Evolutionary conservation across 441 rosid genomes (phyloP).

Genomic region (Euphorbia corollata): DNA sequence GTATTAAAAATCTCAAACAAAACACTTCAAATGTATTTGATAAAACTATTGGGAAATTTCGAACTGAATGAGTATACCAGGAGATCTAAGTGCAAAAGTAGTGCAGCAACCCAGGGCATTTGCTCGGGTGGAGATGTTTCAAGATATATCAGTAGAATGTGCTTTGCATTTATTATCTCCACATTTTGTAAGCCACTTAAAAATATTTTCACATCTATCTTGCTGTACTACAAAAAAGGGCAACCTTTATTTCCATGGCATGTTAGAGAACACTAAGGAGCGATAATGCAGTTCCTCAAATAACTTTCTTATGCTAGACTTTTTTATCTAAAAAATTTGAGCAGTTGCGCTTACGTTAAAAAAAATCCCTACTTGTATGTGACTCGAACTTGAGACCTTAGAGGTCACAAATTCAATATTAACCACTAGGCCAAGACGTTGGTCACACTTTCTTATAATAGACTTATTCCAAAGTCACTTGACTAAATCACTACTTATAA

Average conservation of each 20-base stretch:
- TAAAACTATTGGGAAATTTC: neutral
- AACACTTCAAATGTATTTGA: neutral
- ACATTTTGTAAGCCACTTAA: slow-evolving; percentile 31
- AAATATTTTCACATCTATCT: slow-evolving; percentile 30
- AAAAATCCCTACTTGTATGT: too few species aligned
- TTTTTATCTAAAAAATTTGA: too few species aligned
- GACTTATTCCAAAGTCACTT: neutral
- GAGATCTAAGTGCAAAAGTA: slow-evolving; percentile 44
- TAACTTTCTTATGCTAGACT: too few species aligned
- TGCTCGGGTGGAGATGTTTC: slow-evolving; percentile 33
- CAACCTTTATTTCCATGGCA: too few species aligned
- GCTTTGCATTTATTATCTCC: slow-evolving; percentile 35
- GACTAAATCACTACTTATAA: neutral
- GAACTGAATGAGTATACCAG: slow-evolving; percentile 27
- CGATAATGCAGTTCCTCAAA: neutral
- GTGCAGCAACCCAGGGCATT: slow-evolving; percentile 40
- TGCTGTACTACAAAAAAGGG: slow-evolving; percentile 25
- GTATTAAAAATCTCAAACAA: neutral
- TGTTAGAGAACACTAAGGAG: neutral
- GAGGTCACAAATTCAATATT: too few species aligned
- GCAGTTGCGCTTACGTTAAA: too few species aligned
- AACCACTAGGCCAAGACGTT: too few species aligned
- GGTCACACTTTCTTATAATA: neutral
- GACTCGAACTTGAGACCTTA: too few species aligned
- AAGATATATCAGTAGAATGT: slow-evolving; percentile 39